Evolutionary conservation across 805 yeast genomes (phyloP).

Genomic region (Schwanniomyces yamadae): DNA sequence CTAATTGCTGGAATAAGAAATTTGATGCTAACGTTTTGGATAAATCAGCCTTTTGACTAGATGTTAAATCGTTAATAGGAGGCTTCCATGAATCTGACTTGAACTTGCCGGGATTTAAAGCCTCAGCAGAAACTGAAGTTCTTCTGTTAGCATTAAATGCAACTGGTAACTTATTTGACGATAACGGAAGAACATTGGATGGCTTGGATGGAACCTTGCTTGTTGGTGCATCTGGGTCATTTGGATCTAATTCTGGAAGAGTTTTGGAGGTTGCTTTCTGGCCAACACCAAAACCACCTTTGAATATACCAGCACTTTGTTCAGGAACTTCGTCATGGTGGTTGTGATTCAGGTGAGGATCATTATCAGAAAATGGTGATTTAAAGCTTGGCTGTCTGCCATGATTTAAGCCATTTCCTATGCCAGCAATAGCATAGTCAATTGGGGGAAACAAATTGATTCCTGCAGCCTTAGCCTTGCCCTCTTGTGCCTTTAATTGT

Average conservation of each 20-base stretch:
- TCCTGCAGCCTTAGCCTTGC: conserved; percentile 50
- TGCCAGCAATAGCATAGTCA: conserved; percentile 30
- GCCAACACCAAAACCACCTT: conserved; percentile 23
- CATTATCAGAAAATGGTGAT: conserved; percentile 62
- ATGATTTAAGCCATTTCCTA: conserved; percentile 22
- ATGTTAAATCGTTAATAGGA: conserved; percentile 62
- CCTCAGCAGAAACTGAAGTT: conserved; percentile 88
- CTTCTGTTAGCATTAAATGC: conserved; percentile 79
- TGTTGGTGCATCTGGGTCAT: conserved; percentile 15
- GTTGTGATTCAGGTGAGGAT: conserved; percentile 53
- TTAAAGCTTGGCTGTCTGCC: conserved; percentile 50
- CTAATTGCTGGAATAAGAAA: conserved; percentile 82
- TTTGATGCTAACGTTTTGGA: conserved; percentile 72
- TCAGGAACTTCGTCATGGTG: conserved; percentile 8
- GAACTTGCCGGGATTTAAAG: conserved; percentile 72
- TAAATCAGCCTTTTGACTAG: conserved; percentile 65
- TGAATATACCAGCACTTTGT: conserved; percentile 21
- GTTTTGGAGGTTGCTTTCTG: conserved; percentile 9
- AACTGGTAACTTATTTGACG: conserved; percentile 42
- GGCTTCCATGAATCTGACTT: conserved; percentile 69
- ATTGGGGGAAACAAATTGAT: conserved; percentile 45
- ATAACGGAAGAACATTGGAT: conserved; percentile 13
- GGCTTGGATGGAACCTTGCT: conserved; percentile 8
- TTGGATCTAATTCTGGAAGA: conserved; percentile 26
- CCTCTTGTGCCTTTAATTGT: conserved; percentile 49